Evolutionary conservation across 352 stramenopile genomes (phyloP).

Genomic region (Phytophthora idaei): DNA sequence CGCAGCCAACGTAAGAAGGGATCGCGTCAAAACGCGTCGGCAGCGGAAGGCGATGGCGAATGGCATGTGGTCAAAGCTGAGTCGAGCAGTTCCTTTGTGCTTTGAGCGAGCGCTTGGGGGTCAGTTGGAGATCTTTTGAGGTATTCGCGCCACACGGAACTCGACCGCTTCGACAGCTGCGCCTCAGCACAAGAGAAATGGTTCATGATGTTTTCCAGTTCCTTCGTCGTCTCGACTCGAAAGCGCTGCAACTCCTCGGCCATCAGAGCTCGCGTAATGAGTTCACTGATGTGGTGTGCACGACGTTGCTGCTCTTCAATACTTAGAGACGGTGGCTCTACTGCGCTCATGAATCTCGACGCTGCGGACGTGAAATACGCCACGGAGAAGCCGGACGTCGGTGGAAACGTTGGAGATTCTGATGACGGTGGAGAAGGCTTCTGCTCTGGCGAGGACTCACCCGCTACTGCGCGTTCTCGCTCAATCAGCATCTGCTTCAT

Average conservation of each 20-base stretch:
- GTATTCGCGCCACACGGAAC: constrained; percentile 57
- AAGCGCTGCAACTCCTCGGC: constrained; percentile 73
- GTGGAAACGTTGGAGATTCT: constrained; percentile 10
- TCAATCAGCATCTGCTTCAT: constrained; percentile 66
- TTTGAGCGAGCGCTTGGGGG: constrained; percentile 44
- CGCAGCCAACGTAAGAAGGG: background rate
- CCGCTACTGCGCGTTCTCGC: constrained; percentile 45
- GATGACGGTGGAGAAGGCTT: constrained; percentile 21
- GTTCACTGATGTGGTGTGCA: constrained; percentile 40
- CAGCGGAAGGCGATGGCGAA: constrained; percentile 9
- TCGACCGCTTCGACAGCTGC: constrained; percentile 59
- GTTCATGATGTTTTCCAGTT: constrained; percentile 54
- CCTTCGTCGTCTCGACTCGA: constrained; percentile 42
- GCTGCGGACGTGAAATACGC: constrained; percentile 47
- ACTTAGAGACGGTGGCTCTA: constrained; percentile 40
- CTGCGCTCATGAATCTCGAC: constrained; percentile 45
- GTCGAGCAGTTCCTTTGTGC: constrained; percentile 53
- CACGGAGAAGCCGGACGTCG: constrained; percentile 31
- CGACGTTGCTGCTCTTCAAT: constrained; percentile 49
- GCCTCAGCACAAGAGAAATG: constrained; percentile 66
- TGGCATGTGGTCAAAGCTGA: constrained; percentile 7
- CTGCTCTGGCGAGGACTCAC: constrained; percentile 19
- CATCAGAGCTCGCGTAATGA: constrained; percentile 65
- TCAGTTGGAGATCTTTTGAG: constrained; percentile 47
- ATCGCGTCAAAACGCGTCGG: constrained; percentile 21